Evolutionary conservation across 805 yeast genomes (phyloP).

Genomic region (Spathaspora girioi): DNA sequence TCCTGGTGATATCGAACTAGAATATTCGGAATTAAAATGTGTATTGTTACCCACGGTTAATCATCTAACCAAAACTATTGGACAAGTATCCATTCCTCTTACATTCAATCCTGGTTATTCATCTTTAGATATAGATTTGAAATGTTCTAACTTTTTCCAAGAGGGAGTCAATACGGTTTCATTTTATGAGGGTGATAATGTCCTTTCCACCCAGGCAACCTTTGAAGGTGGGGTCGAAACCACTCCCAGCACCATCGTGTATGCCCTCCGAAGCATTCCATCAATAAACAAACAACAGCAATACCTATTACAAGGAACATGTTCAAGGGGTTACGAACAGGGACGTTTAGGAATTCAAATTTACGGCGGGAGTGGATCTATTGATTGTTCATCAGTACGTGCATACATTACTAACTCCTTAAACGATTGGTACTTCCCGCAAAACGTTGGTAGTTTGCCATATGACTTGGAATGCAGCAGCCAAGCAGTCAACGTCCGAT

Average conservation of each 20-base stretch:
- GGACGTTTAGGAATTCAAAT: conserved; percentile 19
- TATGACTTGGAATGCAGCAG: background rate
- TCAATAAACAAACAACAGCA: conserved; percentile 11
- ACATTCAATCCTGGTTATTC: conserved; percentile 19
- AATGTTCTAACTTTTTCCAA: conserved; percentile 13
- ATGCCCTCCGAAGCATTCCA: conserved; percentile 10
- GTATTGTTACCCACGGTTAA: conserved; percentile 9
- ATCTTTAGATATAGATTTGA: conserved; percentile 12
- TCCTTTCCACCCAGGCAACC: conserved; percentile 9
- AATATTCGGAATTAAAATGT: conserved; percentile 17
- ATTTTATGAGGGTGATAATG: conserved; percentile 14
- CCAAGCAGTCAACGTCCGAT: conserved; percentile 9
- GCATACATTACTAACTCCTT: conserved; percentile 13
- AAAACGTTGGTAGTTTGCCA: background rate
- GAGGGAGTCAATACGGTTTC: conserved; percentile 17
- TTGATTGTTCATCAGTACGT: conserved; percentile 14
- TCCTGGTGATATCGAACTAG: conserved; percentile 13
- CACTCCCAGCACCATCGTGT: conserved; percentile 1
- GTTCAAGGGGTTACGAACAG: conserved; percentile 16
- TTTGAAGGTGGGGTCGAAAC: conserved; percentile 5
- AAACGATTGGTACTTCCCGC: conserved; percentile 17
- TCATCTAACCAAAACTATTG: conserved; percentile 11
- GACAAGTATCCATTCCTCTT: conserved; percentile 17
- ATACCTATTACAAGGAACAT: conserved; percentile 13
- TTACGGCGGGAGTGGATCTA: background rate